Evolutionary conservation across 2,329 filamentous ascomycete genomes (phyloP).

Genomic region (Xylariales sp.): DNA sequence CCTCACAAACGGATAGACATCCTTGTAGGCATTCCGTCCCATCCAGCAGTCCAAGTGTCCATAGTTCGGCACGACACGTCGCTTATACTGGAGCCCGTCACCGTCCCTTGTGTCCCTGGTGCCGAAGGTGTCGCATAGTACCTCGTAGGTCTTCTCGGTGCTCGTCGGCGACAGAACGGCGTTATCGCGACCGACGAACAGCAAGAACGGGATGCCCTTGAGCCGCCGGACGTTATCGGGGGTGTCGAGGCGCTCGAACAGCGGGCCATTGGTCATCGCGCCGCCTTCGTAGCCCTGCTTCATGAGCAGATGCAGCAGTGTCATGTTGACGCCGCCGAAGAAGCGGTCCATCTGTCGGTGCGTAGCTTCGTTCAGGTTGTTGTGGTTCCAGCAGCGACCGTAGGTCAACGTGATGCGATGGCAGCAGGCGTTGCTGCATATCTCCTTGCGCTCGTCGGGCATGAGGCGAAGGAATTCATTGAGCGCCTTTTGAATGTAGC

Average conservation of each 20-base stretch:
- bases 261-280: slow-evolving; percentile 47
- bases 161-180: slow-evolving; percentile 49
- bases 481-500: slow-evolving; percentile 43
- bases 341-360: slow-evolving; percentile 58
- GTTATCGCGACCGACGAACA: slow-evolving; percentile 54
- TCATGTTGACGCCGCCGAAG: slow-evolving; percentile 60
- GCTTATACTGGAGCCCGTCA: slow-evolving; percentile 39
- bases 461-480: slow-evolving; percentile 56
- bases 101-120: slow-evolving; percentile 21
- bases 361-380: slow-evolving; percentile 61
- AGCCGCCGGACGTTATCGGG: slow-evolving; percentile 45
- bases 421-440: slow-evolving; percentile 58
- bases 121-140: slow-evolving; percentile 48
- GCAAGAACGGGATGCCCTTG: slow-evolving; percentile 47
- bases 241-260: slow-evolving; percentile 43
- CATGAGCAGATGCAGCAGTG: slow-evolving; percentile 51
- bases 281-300: slow-evolving; percentile 46
- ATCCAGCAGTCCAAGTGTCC: slow-evolving; percentile 61
- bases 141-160: slow-evolving; percentile 49
- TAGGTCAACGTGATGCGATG: slow-evolving; percentile 57
- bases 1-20: slow-evolving; percentile 53
- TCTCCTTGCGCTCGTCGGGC: slow-evolving; percentile 48
- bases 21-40: slow-evolving; percentile 53
- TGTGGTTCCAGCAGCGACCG: slow-evolving; percentile 60
- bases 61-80: slow-evolving; percentile 51